Base-by-base conservation (phyloP, 208 protist genomes). In the Wallacemonas sp. region DNA sequence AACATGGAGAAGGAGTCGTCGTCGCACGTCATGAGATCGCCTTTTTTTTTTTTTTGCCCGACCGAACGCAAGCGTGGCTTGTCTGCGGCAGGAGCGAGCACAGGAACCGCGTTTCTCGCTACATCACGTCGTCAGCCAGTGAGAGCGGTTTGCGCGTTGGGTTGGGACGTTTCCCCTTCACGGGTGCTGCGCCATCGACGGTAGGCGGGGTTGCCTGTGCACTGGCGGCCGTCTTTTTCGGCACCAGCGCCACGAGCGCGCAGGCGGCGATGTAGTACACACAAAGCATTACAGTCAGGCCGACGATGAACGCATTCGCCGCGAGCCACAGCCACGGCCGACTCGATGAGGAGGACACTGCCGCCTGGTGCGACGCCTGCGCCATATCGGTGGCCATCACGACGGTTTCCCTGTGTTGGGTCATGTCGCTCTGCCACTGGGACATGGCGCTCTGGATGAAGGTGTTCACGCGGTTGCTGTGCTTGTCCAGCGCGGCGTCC, bases 231-330 rank as follows among this genome's bases (percentile, higher is more conserved):
- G 57, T 23, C 18, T 42, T 79, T 33, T 74, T 70, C 25, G 87
- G 87, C 11, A 96, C 90, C 68, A 92, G 84, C 0, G 82, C 86
- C 0, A 96, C 65, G 11, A 96, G 79, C 32, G 93, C 76, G 10
- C 79, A 84, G 2, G 81, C 90, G 36, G 86, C 75, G 20, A 93
- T 41, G 74, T 87, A 81, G 67, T 96, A 96, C 20, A 76, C 59
- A 28, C 74, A 78, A 20, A 67, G n/a, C 57, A 91, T 46, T 26
- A 96, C 67, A 31, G 72, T 77, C 7, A 65, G 0, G 36, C 57
- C 63, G 12, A 90, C 63, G 33, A 83, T 42, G 29, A 86, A 23
- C 28, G 81, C 68, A 20, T 86, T 77, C 28, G 50, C 52, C 14
- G 79, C 52, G 4, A 90, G 59, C 84, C 86, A 92, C 76, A 79